Evolutionary conservation across 306 rosid species (phyloP).

Genomic region (Astragalus glycyphyllos): DNA sequence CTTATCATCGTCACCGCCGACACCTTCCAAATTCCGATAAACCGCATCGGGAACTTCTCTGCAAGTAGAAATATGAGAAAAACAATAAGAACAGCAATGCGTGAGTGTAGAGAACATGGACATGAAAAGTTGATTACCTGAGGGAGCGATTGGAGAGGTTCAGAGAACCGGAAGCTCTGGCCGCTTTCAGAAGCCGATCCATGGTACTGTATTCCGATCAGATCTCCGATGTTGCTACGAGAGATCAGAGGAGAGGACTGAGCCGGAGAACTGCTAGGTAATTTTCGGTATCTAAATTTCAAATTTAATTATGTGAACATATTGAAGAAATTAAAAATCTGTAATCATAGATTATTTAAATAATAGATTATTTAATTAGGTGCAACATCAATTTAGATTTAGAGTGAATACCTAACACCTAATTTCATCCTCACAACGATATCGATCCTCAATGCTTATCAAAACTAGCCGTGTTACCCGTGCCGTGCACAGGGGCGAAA

Average conservation of each 20-base stretch:
- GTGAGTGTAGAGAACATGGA: not conserved
- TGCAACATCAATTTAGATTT: no score
- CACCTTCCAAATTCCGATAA: constrained; percentile 68
- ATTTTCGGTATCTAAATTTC: not conserved
- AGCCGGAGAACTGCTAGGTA: no score
- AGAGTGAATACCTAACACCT: no score
- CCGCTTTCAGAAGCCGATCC: constrained; percentile 89
- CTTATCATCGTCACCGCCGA: constrained; percentile 66
- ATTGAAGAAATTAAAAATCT: not conserved
- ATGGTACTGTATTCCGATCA: constrained; percentile 50
- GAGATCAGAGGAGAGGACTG: not conserved
- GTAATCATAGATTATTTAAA: not conserved
- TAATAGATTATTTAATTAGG: no score
- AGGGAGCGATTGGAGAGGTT: constrained; percentile 95
- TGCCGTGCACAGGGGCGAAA: no score
- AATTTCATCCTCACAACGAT: no score
- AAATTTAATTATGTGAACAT: not conserved
- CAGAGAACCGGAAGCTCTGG: constrained; percentile 91
- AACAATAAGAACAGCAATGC: constrained; percentile 4
- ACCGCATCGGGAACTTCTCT: constrained; percentile 88
- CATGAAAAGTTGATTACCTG: constrained; percentile 46
- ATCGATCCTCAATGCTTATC: no score
- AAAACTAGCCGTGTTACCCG: no score
- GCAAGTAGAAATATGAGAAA: constrained; percentile 18
- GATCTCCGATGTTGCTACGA: not conserved